These are phyloP conservation scores for Cercospora sp. DNA, from an alignment of 2,329 filamentous ascomycete genomes.

Conservation along the genomic window DNA sequence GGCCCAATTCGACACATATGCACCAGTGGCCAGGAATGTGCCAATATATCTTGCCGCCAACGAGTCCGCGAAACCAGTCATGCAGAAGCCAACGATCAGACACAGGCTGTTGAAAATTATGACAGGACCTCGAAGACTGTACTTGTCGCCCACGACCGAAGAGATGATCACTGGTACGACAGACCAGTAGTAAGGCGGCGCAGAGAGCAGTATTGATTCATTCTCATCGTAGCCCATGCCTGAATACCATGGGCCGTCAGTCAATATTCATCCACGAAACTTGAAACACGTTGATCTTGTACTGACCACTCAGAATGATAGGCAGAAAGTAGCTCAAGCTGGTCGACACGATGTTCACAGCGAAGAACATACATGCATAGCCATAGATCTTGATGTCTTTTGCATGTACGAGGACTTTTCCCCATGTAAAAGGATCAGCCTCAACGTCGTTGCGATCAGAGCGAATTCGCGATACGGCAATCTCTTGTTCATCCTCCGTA, in stretches of 20 bases:
- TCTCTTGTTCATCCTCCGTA: slow-evolving; percentile 54
- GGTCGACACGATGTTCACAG: slow-evolving; percentile 67
- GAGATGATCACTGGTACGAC: slow-evolving; percentile 64
- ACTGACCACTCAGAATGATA: slow-evolving; percentile 34
- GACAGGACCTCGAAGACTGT: slow-evolving; percentile 61
- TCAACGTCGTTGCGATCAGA: slow-evolving; percentile 62
- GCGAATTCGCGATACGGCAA: slow-evolving; percentile 61
- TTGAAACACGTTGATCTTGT: not conserved
- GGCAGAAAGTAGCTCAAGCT: slow-evolving; percentile 67
- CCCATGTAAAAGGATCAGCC: slow-evolving; percentile 58
- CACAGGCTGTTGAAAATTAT: slow-evolving; percentile 65
- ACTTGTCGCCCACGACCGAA: slow-evolving; percentile 62
- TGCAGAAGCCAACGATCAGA: slow-evolving; percentile 63
- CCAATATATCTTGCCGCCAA: slow-evolving; percentile 65
- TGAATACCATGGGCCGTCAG: not conserved
- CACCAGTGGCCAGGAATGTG: slow-evolving; percentile 65
- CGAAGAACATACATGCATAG: slow-evolving; percentile 65
- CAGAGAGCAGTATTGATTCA: slow-evolving; percentile 60
- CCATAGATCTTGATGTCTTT: slow-evolving; percentile 64
- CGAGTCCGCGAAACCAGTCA: slow-evolving; percentile 63
- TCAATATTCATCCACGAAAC: not conserved
- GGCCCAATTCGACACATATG: slow-evolving; percentile 70
- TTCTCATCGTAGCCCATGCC: slow-evolving; percentile 47
- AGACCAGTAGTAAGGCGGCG: slow-evolving; percentile 68
- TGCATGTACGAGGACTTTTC: slow-evolving; percentile 58